Evolutionary conservation across 495 filamentous ascomycete genomes (phyloP), one percentile per base, ranked within the genome.

Genomic region (Cercophora scortea): DNA sequence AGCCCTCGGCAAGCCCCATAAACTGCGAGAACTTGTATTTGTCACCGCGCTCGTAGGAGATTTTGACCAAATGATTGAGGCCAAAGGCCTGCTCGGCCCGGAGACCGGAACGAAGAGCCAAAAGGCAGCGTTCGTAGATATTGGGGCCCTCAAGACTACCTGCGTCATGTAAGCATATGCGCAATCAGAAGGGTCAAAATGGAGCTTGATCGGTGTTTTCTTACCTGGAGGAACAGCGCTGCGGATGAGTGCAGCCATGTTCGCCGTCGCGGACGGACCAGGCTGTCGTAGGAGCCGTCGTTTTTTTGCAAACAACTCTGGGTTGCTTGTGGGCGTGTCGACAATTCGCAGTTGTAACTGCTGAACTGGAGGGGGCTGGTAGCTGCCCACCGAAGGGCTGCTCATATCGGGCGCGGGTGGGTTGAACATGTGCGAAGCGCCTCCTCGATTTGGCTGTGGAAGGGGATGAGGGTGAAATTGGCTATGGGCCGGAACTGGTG

Each of bases 1-100:
- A 75, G 11, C 86, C 87, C 63, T 97, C 93, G 2, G 89, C 89
- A 36, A 99, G 75, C 34, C 89, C 82, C n/a, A 86, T 84, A 61
- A 95, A 96, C 3, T 84, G 82, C 52, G 95, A 91, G 52, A 96
- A 96, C 55, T 87, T 87, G 68, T 94, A 96, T 62, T 96, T 95
- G 62, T 97, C 94, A 32, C 91, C 92, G 33, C 89, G 79, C 65
- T 96, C 91, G 51, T 88, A 90, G 0, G 91, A 96, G 15, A 96
- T 95, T 64, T 95, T 93, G 52, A 97, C 91, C 11, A 99, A 72
- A 63, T 96, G 92, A 52, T 90, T 89, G 15, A 97, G 70, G 0
- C 89, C 90, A 65, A 90, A 97, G 25, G 88, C 84, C 54, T 95
- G 85, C 61, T 99, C 93, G 18, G 82, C 80, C 12, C 79, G 75